Evolutionary conservation across 2,329 filamentous ascomycete genomes (phyloP).

Genomic region (Fusarium duplospermum): DNA sequence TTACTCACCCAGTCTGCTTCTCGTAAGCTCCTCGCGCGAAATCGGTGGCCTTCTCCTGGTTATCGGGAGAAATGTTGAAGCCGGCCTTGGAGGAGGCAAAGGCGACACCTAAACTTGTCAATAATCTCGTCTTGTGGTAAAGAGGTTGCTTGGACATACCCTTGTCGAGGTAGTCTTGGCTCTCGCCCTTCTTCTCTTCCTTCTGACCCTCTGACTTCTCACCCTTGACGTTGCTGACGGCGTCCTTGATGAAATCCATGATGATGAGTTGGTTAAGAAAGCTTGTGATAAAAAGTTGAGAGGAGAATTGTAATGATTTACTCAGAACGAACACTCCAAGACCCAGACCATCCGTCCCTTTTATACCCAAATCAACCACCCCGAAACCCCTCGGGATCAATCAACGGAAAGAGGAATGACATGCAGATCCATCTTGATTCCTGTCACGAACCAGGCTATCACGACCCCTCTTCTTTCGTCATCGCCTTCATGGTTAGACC

Average conservation of each 20-base stretch:
- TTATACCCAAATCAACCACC: conserved; percentile 22
- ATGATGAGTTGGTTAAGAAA: conserved; percentile 29
- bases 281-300: neutral
- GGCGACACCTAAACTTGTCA: conserved; percentile 43
- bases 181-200: conserved; percentile 21
- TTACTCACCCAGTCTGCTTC: conserved; percentile 52
- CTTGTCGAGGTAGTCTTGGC: conserved; percentile 54
- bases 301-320: neutral
- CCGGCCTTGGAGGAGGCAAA: conserved; percentile 50
- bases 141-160: conserved; percentile 39
- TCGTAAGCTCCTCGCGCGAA: conserved; percentile 50
- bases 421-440: conserved; percentile 32
- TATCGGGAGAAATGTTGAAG: conserved; percentile 48
- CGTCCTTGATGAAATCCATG: conserved; percentile 53
- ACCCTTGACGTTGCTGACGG: conserved; percentile 17
- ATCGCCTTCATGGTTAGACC: conserved; percentile 13
- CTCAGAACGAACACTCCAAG: neutral
- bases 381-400: conserved; percentile 8
- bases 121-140: neutral
- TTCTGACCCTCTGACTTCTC: conserved; percentile 6
- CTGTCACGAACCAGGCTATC: conserved; percentile 8
- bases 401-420: conserved; percentile 20
- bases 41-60: conserved; percentile 55
- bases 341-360: conserved; percentile 15
- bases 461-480: conserved; percentile 33